Evolutionary conservation across 192 early-diverging fungal species (phyloP).

Genomic region (Coemansia sp.): DNA sequence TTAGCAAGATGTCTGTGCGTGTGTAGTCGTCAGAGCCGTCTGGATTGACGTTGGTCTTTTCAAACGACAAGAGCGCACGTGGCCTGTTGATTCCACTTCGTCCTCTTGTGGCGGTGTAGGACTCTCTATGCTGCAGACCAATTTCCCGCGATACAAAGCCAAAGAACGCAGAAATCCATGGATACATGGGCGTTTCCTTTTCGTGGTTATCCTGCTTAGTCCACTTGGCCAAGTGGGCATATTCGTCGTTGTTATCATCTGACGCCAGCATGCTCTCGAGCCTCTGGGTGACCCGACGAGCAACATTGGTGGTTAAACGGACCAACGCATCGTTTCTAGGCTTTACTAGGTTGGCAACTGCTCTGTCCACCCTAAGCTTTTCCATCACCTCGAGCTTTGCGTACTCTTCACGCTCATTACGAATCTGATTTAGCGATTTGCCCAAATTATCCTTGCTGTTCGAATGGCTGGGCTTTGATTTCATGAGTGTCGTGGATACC

Average conservation of each 20-base stretch:
- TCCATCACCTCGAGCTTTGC: background rate
- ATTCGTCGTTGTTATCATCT: background rate
- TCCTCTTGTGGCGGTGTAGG: no score
- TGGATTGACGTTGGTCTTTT: constrained; percentile 1
- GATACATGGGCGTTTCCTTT: constrained; percentile 12
- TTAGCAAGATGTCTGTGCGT: constrained; percentile 13
- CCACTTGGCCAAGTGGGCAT: no score
- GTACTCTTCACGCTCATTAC: background rate
- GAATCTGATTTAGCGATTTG: background rate
- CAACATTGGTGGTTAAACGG: background rate
- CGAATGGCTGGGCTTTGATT: background rate
- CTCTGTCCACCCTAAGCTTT: background rate
- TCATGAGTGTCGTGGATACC: background rate
- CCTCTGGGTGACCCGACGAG: background rate
- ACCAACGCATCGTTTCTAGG: background rate
- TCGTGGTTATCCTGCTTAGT: no score
- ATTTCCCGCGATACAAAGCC: constrained; percentile 7
- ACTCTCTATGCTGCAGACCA: background rate
- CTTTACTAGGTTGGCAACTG: background rate
- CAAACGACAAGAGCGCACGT: background rate
- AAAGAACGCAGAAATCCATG: background rate
- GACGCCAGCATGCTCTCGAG: background rate
- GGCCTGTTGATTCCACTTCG: background rate
- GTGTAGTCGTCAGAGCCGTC: background rate
- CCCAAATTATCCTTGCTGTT: background rate